phyloP scores from a whole-genome alignment of 192 early-diverging fungal species.

The Mortierella alpina region DNA sequence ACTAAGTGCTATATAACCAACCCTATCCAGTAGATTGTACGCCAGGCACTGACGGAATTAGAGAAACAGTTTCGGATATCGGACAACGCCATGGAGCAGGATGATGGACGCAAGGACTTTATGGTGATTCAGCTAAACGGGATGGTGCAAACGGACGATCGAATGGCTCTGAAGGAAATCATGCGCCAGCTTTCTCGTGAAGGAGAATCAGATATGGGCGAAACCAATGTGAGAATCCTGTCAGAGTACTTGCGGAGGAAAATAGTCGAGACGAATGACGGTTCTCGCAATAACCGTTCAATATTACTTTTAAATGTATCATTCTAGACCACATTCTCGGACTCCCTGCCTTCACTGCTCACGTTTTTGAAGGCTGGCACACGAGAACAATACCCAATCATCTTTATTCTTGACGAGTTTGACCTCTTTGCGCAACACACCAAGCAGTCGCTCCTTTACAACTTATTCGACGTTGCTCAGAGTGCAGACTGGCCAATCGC shows the following conservation, averaged over 20 bases:
- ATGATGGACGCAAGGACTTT: conserved; percentile 57
- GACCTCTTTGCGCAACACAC: conserved; percentile 91
- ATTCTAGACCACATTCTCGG: conserved; percentile 74
- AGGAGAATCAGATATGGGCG: conserved; percentile 63
- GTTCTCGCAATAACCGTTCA: not conserved
- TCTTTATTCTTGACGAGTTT: conserved; percentile 95
- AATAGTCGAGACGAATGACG: not conserved
- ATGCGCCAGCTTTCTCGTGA: conserved; percentile 77
- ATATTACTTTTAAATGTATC: conserved; percentile 13
- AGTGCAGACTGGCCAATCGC: conserved; percentile 85
- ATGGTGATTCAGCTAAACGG: conserved; percentile 80
- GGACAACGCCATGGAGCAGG: conserved; percentile 26
- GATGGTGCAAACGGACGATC: conserved; percentile 83
- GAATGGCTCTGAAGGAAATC: conserved; percentile 84
- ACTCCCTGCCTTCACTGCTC: conserved; percentile 74
- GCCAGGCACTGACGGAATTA: conserved; percentile 53
- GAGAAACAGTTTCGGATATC: conserved; percentile 27
- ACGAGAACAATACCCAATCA: conserved; percentile 66
- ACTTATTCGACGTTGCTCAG: conserved; percentile 91
- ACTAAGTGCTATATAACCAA: not conserved
- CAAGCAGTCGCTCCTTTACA: conserved; percentile 95
- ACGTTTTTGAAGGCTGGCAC: conserved; percentile 70
- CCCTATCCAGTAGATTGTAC: conserved; percentile 41
- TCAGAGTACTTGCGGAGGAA: not conserved
- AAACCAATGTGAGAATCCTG: conserved; percentile 42